These are phyloP conservation scores for Penicillium malachiteum DNA, from an alignment of 495 filamentous ascomycete genomes.

Conservation along the genomic window DNA sequence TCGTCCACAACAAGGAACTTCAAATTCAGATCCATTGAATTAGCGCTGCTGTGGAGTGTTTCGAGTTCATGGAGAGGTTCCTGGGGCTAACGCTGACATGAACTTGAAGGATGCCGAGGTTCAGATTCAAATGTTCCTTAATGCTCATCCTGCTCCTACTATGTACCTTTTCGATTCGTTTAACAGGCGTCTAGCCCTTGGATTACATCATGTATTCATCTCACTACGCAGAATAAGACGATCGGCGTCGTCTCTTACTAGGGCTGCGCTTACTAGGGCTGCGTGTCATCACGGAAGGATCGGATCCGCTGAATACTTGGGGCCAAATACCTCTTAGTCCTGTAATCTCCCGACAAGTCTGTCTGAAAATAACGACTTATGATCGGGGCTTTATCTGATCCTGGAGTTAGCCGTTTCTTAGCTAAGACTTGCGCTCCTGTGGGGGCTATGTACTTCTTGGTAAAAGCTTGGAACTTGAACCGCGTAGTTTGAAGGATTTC, in stretches of 20 bases:
- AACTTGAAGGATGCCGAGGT: too few species aligned
- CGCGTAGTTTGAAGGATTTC: too few species aligned
- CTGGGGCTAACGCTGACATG: not conserved
- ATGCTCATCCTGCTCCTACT: too few species aligned
- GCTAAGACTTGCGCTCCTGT: too few species aligned
- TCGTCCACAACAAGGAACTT: too few species aligned
- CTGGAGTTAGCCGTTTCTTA: not conserved
- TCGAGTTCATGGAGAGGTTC: too few species aligned
- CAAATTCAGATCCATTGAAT: not conserved
- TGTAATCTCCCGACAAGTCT: not conserved
- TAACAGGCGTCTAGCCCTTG: not conserved
- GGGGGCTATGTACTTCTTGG: too few species aligned
- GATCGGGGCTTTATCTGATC: not conserved
- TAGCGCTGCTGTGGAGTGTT: conserved; percentile 2
- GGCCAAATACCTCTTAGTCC: not conserved
- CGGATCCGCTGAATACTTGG: not conserved
- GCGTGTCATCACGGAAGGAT: not conserved
- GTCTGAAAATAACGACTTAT: not conserved
- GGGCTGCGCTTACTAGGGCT: not conserved
- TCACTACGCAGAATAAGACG: not conserved
- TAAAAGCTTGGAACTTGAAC: too few species aligned
- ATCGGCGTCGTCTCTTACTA: not conserved
- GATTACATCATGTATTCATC: not conserved
- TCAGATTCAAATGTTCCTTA: too few species aligned
- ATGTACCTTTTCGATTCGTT: too few species aligned